A percentile compares a stretch with the other conserved stretches of the same genome.
phyloP scores from a whole-genome alignment of 2,329 filamentous ascomycete species.

The Didymella exigua region DNA sequence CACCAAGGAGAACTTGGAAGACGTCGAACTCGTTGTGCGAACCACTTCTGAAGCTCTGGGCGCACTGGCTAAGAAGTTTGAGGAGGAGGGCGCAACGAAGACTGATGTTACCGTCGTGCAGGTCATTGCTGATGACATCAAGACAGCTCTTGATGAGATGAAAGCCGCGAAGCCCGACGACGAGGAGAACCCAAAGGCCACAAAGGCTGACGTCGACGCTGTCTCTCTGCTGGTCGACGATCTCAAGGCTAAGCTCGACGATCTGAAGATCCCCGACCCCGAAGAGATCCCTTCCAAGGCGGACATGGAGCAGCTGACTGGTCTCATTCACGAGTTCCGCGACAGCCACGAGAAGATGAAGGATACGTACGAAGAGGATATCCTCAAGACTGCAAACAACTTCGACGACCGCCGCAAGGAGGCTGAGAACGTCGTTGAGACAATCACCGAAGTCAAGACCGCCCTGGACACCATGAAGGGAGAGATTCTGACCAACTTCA shows the following conservation, averaged over 20 bases:
- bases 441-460: slow-evolving; percentile 77
- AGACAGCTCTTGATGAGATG: slow-evolving; percentile 73
- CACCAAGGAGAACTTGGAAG: slow-evolving; percentile 64
- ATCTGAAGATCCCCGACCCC: slow-evolving; percentile 72
- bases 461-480: slow-evolving; percentile 80
- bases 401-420: slow-evolving; percentile 86
- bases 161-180: slow-evolving; percentile 56
- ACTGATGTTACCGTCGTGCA: slow-evolving; percentile 80
- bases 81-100: slow-evolving; percentile 72
- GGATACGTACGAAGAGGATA: slow-evolving; percentile 74
- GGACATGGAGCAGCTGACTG: slow-evolving; percentile 70
- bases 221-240: slow-evolving; percentile 84
- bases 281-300: slow-evolving; percentile 75
- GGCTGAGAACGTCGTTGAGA: slow-evolving; percentile 76
- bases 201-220: slow-evolving; percentile 80
- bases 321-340: slow-evolving; percentile 58
- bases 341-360: slow-evolving; percentile 69
- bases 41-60: slow-evolving; percentile 77
- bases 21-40: slow-evolving; percentile 70
- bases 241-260: slow-evolving; percentile 78
- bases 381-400: slow-evolving; percentile 75
- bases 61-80: slow-evolving; percentile 69
- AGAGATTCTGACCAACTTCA: slow-evolving; percentile 75
- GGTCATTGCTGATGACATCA: slow-evolving; percentile 77
- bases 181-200: slow-evolving; percentile 66